Evolutionary conservation across 2,329 filamentous ascomycete species (phyloP), one percentile per base, ranked within the genome.

Genomic region (Apiospora phragmitis): DNA sequence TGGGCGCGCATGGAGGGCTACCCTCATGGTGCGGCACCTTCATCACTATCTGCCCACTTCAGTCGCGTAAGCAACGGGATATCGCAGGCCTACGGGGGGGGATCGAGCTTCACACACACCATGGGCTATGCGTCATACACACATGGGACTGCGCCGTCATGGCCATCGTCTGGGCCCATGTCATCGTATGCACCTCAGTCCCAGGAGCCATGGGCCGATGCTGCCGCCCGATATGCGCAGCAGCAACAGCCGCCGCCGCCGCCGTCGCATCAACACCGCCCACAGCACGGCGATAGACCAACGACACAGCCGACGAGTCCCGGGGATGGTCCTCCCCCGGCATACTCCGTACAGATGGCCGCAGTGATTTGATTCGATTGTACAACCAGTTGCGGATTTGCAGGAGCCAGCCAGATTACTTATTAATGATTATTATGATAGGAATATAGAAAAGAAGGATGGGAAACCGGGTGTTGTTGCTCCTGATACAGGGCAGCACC

Each of bases 1-100:
- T 79, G 79, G 78, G 70, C 71, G 69, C 68, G 76, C 68, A 68
- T 68, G 67, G 55, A 62, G n/a, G 55, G 55, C 8, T 62, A 62
- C 18, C 55, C 55, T 38, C 55, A 62, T n/a, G 55, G 55, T 3
- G 32, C 55, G 29, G 32, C 6, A n/a, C 32, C 18, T 4, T 62
- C 55, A 38, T 62, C 55, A 11, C 18, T 62, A n/a, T 38, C 55
- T 24, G 32, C 55, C 32, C 32, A 62, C 29, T 62, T 62, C 18
- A 62, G 55, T n/a, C 55, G 55, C 12, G 32, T 62, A 21, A 38
- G 55, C 32, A 38, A 21, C 18, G 55, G 55, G 32, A 38, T 62
- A 38, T 62, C 55, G 32, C 55, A 62, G 32, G 18, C 9, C 29
- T 62, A 62, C 32, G 55, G 55, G 32, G 18, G 32, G 24, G 9